Evolutionary conservation across 306 rosid genomes (phyloP), one percentile per base, ranked within the genome.

Genomic region (Vigna hirtella): DNA sequence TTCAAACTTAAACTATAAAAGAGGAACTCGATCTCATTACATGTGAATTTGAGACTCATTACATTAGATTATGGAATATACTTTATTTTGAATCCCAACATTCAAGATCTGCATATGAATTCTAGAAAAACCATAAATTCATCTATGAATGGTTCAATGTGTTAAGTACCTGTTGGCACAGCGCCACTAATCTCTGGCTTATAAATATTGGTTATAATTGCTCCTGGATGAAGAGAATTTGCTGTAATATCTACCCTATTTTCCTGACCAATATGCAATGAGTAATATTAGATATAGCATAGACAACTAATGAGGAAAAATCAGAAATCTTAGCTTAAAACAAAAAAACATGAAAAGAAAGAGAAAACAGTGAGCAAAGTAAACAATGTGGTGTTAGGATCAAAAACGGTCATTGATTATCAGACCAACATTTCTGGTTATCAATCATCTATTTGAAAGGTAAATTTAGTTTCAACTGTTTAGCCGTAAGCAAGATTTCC

Each of bases 221-320:
- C 48, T 65, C 99, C 99, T 0, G 97, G 99, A 73, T 95, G 99
- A 87, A 95, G 91, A 66, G 97, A 88, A 86, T 95, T 95, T 57
- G 89, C 98, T 15, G 91, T 93, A 66, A 91, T 81, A 50, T 88
- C 65, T 32, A 73, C 81, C 12, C 84, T 87, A 20, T 87, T 90
- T 85, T 86, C 97, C 98, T 92, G 92, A 61, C 43, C 70, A 83
- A 77, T 83, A 82, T 78, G 76, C 43, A 80, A 73, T 10, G 43
- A 68, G 8, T 55, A 47, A 65, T 66, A 77, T 63, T 47, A 72
- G 36, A 70, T 50, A 66, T 52, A 68, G 61, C 49, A 64, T 24
- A 74, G 16, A 26, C 47, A 50, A 32, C 22, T 57, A 16, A 77
- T 50, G 20, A 47, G 9, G 77, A 11, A 69, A 72, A 52, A 80